These are phyloP conservation scores for Theobroma cacao DNA, from an alignment of 345 rosid genomes.

Conservation along the genomic window DNA sequence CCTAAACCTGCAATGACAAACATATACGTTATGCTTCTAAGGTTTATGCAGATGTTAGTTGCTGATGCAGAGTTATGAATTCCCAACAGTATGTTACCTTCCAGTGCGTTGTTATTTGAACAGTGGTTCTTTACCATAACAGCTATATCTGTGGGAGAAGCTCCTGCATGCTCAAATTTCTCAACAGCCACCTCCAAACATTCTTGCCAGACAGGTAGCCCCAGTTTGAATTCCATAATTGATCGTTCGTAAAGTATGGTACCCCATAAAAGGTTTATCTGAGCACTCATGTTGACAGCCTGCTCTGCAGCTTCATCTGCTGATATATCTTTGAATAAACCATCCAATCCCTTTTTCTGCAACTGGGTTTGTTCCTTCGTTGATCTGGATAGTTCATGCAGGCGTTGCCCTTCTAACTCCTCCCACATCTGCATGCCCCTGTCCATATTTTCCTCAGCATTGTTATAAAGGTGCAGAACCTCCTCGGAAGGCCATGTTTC, in stretches of 20 bases:
- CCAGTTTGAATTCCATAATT: constrained; percentile 76
- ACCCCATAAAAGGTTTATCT: constrained; percentile 76
- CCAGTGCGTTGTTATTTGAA: constrained; percentile 46
- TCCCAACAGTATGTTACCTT: constrained; percentile 45
- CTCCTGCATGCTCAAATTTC: constrained; percentile 78
- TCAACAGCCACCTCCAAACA: constrained; percentile 71
- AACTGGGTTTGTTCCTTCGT: constrained; percentile 18
- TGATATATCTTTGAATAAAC: constrained; percentile 41
- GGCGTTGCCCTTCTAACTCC: constrained; percentile 38
- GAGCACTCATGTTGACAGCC: constrained; percentile 45
- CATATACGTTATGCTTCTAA: constrained; percentile 7
- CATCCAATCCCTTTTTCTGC: constrained; percentile 34
- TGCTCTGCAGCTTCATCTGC: constrained; percentile 52
- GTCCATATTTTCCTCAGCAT: constrained; percentile 72
- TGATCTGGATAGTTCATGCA: constrained; percentile 21
- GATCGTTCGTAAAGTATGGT: constrained; percentile 85
- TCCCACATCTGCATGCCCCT: constrained; percentile 72
- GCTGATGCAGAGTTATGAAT: not conserved
- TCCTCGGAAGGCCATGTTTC: constrained; percentile 57
- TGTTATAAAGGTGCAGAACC: constrained; percentile 57
- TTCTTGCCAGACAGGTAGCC: constrained; percentile 67
- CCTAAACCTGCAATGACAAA: constrained; percentile 50
- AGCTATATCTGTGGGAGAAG: constrained; percentile 54
- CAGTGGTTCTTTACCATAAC: constrained; percentile 61
- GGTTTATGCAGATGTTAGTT: constrained; percentile 12